Conservation (phyloP, 495 filamentous ascomycete genomes). For the Hyaloscypha finlandica region DNA sequence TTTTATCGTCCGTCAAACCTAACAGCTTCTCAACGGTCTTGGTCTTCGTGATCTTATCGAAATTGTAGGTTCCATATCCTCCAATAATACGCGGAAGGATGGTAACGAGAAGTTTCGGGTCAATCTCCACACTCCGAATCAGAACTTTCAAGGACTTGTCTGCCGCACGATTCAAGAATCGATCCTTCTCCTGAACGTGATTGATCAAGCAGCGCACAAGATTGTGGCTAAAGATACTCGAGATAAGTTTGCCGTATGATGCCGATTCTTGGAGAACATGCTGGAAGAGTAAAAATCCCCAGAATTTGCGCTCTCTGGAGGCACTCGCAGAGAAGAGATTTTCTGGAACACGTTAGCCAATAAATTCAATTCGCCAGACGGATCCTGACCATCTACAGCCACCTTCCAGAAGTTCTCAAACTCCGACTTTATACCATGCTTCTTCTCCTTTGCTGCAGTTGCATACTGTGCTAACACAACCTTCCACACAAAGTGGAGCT, state of each 20-base stretch:
- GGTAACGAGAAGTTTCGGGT: constrained; percentile 59
- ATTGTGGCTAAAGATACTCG: constrained; percentile 74
- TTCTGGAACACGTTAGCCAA: constrained; percentile 36
- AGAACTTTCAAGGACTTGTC: constrained; percentile 70
- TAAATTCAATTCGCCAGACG: constrained; percentile 4
- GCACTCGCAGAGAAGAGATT: constrained; percentile 77
- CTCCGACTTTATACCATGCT: constrained; percentile 43
- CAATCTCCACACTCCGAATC: constrained; percentile 61
- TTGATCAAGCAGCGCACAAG: constrained; percentile 82
- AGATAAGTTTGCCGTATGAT: constrained; percentile 40
- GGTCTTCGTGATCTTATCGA: constrained; percentile 84
- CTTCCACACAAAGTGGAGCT: constrained; percentile 88
- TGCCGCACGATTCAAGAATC: constrained; percentile 82
- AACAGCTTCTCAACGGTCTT: constrained; percentile 84
- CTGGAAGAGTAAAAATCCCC: constrained; percentile 83
- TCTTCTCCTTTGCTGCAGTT: constrained; percentile 35
- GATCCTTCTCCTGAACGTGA: constrained; percentile 78
- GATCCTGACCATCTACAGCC: constrained; percentile 65
- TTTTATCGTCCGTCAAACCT: constrained; percentile 55
- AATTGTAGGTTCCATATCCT: constrained; percentile 69
- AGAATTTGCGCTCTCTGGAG: constrained; percentile 85
- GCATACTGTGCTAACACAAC: constrained; percentile 60
- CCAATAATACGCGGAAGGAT: constrained; percentile 67
- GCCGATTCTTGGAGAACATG: constrained; percentile 61
- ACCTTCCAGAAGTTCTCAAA: constrained; percentile 87